Conservation (phyloP, 805 yeast genomes). For the Cyberlindnera lachancei region DNA sequence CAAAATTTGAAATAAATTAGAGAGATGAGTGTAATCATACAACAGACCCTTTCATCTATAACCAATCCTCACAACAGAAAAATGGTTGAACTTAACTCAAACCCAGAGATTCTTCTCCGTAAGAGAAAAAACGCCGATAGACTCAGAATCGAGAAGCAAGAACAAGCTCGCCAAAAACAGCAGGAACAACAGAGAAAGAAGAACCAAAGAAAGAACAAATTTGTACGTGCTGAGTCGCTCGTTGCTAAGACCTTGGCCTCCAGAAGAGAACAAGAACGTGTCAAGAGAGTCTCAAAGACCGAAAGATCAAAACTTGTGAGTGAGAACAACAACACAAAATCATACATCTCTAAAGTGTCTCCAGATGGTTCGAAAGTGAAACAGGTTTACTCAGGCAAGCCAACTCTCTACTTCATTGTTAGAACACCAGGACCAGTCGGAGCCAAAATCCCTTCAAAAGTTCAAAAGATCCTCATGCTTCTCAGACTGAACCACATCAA, state of each 20-base stretch:
- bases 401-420: conserved; percentile 55
- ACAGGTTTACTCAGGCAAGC: conserved; percentile 32
- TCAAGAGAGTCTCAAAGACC: conserved; percentile 51
- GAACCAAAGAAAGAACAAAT: conserved; percentile 38
- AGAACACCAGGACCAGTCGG: conserved; percentile 61
- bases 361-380: conserved; percentile 26
- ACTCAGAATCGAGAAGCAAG: conserved; percentile 66
- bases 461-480: conserved; percentile 48
- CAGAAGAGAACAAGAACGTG: conserved; percentile 60
- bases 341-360: conserved; percentile 27
- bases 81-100: conserved; percentile 43
- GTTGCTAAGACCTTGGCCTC: conserved; percentile 60
- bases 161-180: conserved; percentile 45
- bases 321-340: conserved; percentile 16
- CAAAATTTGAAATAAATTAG: too few relatives aligned
- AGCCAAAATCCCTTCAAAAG: conserved; percentile 58
- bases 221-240: conserved; percentile 67
- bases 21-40: too few relatives aligned
- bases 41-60: too few relatives aligned
- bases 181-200: conserved; percentile 38
- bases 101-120: conserved; percentile 70
- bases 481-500: conserved; percentile 53
- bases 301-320: conserved; percentile 34
- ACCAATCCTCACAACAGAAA: too few relatives aligned
- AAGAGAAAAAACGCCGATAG: conserved; percentile 77